These are phyloP conservation scores for Thermothelomyces thermophilus DNA, from an alignment of 2,329 filamentous ascomycete genomes.

Conservation along the genomic window DNA sequence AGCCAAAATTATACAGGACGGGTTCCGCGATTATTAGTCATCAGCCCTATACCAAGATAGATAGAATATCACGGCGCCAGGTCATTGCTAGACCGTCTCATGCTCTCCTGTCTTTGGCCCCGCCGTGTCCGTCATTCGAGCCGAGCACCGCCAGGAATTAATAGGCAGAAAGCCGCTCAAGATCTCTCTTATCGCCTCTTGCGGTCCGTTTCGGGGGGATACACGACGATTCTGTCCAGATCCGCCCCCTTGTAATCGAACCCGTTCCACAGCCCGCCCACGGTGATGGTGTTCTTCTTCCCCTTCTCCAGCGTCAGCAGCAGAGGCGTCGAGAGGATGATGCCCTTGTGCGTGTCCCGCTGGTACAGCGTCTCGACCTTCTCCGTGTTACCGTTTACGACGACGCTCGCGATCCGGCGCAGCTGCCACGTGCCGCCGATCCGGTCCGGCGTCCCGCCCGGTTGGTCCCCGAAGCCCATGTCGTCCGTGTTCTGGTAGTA, in stretches of 20 bases:
- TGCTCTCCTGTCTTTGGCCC: too few relatives aligned
- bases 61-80: too few relatives aligned
- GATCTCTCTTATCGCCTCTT: not conserved
- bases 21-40: too few relatives aligned
- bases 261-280: slow-evolving; percentile 52
- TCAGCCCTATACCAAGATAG: too few relatives aligned
- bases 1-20: too few relatives aligned
- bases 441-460: slow-evolving; percentile 51
- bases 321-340: slow-evolving; percentile 52
- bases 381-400: slow-evolving; percentile 48
- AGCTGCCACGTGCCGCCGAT: slow-evolving; percentile 55
- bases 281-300: slow-evolving; percentile 44
- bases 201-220: slow-evolving; percentile 34
- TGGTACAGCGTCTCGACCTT: slow-evolving; percentile 45
- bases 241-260: slow-evolving; percentile 52
- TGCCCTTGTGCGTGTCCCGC: slow-evolving; percentile 50
- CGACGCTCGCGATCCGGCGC: slow-evolving; percentile 52
- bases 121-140: too few relatives aligned
- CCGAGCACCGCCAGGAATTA: too few relatives aligned
- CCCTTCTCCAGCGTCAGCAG: slow-evolving; percentile 48
- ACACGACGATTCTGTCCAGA: slow-evolving; percentile 53
- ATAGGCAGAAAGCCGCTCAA: too few relatives aligned
- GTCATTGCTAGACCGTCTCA: too few relatives aligned
- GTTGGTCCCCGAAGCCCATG: slow-evolving; percentile 52
- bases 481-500: slow-evolving; percentile 56